phyloP scores from a whole-genome alignment of 495 filamentous ascomycete species.

The Neohortaea acidophila region DNA sequence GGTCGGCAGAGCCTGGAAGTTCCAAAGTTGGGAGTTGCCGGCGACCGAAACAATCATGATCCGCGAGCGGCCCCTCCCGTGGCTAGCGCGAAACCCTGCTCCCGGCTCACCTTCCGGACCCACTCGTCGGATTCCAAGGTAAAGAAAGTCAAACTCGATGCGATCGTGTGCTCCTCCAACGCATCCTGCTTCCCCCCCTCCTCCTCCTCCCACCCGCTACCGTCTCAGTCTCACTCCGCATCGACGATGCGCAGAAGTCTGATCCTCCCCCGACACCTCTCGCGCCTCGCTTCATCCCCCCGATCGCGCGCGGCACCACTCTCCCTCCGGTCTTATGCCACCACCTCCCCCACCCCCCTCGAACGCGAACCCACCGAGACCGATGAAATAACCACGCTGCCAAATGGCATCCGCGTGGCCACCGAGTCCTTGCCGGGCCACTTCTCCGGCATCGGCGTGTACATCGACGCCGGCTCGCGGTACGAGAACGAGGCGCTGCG shows the following conservation, averaged over 20 bases:
- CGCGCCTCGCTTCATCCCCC: not conserved
- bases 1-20: too few species aligned
- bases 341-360: slow-evolving; percentile 2
- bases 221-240: too few species aligned
- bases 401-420: slow-evolving; percentile 89
- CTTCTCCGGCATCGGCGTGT: slow-evolving; percentile 91
- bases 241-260: slow-evolving; percentile 8
- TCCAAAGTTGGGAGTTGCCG: too few species aligned
- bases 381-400: slow-evolving; percentile 73
- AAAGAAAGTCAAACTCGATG: too few species aligned
- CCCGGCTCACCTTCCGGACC: too few species aligned
- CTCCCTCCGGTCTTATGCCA: slow-evolving; percentile 10
- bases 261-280: slow-evolving; percentile 4
- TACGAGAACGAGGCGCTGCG: slow-evolving; percentile 77
- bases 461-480: slow-evolving; percentile 88
- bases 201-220: too few species aligned
- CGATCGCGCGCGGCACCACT: not conserved
- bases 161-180: too few species aligned
- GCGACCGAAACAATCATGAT: too few species aligned
- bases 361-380: slow-evolving; percentile 59
- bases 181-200: too few species aligned
- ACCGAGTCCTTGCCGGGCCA: slow-evolving; percentile 90
- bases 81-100: too few species aligned
- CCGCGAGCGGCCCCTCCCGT: too few species aligned
- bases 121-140: too few species aligned